Percentiles rank a stretch among this genome's conserved stretches.
Conservation (phyloP, 768 basidiomycete genomes). For the Suillus sp. region DNA sequence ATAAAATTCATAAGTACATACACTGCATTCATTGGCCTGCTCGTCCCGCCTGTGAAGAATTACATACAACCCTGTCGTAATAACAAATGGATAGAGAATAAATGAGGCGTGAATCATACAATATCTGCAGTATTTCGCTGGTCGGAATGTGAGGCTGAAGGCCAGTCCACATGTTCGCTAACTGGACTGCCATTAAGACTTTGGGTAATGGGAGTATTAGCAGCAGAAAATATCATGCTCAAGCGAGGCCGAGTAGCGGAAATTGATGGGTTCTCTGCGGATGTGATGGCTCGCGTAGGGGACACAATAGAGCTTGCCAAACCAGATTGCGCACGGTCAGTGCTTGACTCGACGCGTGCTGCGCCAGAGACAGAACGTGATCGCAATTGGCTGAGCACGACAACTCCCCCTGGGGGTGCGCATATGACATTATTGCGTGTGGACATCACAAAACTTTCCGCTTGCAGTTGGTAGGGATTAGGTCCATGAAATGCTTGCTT, state of each 20-base stretch:
- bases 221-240: slow-evolving; percentile 10
- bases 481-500: slow-evolving; percentile 29
- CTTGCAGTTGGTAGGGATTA: no score
- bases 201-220: not conserved
- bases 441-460: not conserved
- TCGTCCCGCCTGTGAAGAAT: not conserved
- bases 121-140: not conserved
- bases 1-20: not conserved
- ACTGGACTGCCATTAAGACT: slow-evolving; percentile 5
- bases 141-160: not conserved
- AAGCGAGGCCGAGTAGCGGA: not conserved
- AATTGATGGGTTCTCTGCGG: not conserved
- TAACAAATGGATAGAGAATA: no score
- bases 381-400: not conserved
- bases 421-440: not conserved
- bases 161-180: not conserved
- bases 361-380: slow-evolving; percentile 7
- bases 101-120: not conserved
- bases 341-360: not conserved
- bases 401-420: not conserved
- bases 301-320: slow-evolving; percentile 2
- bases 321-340: slow-evolving; percentile 5
- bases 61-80: not conserved
- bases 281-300: not conserved
- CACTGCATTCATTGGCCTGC: not conserved